These are phyloP conservation scores for Penicillium sp. DNA, from an alignment of 2,329 filamentous ascomycete genomes.

Conservation along the genomic window DNA sequence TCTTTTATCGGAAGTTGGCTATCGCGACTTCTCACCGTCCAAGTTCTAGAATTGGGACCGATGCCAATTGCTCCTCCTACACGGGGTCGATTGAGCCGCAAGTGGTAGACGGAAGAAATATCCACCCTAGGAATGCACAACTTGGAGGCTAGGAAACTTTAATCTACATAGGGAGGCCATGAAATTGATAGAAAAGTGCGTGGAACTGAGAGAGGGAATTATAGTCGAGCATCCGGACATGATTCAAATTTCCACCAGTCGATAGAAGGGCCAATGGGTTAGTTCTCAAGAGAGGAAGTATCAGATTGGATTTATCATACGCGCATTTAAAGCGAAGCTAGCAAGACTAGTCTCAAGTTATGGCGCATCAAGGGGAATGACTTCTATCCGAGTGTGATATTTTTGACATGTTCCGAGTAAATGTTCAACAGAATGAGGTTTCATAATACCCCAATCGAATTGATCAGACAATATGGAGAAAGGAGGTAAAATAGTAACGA, in stretches of 20 bases:
- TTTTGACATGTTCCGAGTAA: not conserved
- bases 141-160: not conserved
- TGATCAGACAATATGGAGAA: not conserved
- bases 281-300: not conserved
- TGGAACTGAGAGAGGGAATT: not conserved
- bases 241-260: not conserved
- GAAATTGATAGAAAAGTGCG: not conserved
- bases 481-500: constrained; percentile 1
- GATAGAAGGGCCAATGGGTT: not conserved
- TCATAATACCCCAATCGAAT: not conserved
- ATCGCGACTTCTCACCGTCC: not conserved
- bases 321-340: not conserved
- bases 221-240: not conserved
- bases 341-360: not conserved
- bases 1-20: not conserved
- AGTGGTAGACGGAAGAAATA: not conserved
- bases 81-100: not conserved
- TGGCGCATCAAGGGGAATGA: not conserved
- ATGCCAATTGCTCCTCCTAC: too few species aligned
- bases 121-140: not conserved
- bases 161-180: not conserved
- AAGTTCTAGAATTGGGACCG: not conserved
- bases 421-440: not conserved
- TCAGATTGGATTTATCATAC: not conserved
- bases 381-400: not conserved